phyloP scores from a whole-genome alignment of 169 alveolate genomes.

The Plasmodium inui region DNA sequence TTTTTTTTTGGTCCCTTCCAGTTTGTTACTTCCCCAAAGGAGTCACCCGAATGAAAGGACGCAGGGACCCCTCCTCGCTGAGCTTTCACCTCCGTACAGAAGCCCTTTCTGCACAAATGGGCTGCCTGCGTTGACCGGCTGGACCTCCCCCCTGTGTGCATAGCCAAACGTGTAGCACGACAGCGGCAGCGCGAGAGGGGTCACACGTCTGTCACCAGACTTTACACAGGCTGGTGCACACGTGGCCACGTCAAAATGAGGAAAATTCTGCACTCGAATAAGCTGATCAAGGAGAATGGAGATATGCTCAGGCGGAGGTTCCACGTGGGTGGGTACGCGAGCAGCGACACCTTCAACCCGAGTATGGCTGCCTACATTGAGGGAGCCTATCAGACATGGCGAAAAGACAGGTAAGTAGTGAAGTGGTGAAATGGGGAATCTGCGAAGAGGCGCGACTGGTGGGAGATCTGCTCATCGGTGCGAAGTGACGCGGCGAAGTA shows the following conservation, averaged over 20 bases:
- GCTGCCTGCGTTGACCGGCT: background rate
- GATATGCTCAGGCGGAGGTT: slow-evolving; percentile 1
- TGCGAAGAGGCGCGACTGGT: background rate
- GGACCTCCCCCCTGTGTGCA: background rate
- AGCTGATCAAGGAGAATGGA: slow-evolving; percentile 27
- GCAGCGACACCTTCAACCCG: slow-evolving; percentile 35
- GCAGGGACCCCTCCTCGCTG: background rate
- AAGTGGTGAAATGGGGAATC: too few relatives aligned
- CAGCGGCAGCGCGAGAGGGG: background rate
- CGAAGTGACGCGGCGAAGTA: background rate
- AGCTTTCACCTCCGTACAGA: background rate
- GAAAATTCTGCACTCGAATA: slow-evolving; percentile 5
- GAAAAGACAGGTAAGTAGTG: slow-evolving; percentile 12
- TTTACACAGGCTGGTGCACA: background rate
- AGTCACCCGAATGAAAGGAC: background rate
- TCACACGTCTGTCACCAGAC: background rate
- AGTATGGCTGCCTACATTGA: slow-evolving; percentile 66
- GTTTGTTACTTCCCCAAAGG: background rate
- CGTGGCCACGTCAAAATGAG: background rate
- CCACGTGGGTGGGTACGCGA: slow-evolving; percentile 14
- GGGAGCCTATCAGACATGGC: slow-evolving; percentile 32
- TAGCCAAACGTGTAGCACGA: background rate
- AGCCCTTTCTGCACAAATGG: background rate
- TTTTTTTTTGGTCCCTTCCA: background rate
- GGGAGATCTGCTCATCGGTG: background rate